Evolutionary conservation across 441 rosid genomes (phyloP), one percentile per base, ranked within the genome.

Genomic region (Gossypium trilobum): DNA sequence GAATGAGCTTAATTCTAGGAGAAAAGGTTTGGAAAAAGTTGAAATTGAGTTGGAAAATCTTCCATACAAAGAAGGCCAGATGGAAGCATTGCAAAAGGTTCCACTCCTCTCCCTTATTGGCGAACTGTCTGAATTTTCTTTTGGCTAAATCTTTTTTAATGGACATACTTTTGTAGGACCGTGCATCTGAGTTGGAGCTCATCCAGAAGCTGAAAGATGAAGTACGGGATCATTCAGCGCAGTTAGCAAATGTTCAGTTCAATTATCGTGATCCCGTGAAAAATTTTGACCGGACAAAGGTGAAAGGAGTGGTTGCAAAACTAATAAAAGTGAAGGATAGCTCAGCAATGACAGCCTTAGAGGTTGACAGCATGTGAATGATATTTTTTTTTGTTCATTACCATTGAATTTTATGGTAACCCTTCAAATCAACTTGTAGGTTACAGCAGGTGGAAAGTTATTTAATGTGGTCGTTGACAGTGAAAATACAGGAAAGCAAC

Each of bases 241-340:
- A 84, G 19, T 65, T 92, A 65, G 85, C 96, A 70, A 91, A 90
- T 87, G 89, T 88, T 83, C 89, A 95, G 80, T 92, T 95, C 84
- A 76, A 81, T 27, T 95, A 87, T 76, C 85, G 89, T 11, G 99
- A 95, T 85, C 99, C 98, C 60, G 83, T 77, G 65, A 95, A 80
- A 78, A 87, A 89, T 74, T 95, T 95, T 81, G 97, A 95, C 67
- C 82, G 95, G 78, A 85, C 93, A 61, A 95, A 86, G 84, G 99
- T 95, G 80, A 95, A 95, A 83, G 99, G 99, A 25, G 98, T 91
- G 78, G 92, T 95, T 44, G 96, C 99, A 76, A 91, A 83, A 79
- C 89, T 92, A 72, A 85, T 95, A 77, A 84, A 87, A 82, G 98
- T 95, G 70, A 95, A 88, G 77, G 92, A 95, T 78, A 81, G 85